Conservation (phyloP, 2,329 filamentous ascomycete genomes). For the Fusarium robinianum region DNA sequence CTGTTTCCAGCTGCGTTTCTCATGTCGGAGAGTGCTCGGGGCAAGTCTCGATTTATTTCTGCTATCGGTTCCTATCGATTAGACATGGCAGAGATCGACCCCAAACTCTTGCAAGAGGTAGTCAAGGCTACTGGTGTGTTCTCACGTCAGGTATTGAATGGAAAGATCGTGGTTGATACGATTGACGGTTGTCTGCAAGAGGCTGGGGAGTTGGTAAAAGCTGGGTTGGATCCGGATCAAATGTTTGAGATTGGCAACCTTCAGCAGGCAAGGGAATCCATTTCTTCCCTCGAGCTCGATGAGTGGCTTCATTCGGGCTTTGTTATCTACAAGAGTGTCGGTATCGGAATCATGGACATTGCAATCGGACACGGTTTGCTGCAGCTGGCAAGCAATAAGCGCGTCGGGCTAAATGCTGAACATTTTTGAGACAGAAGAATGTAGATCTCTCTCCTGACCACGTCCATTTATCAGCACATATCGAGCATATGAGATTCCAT, state of each 20-base stretch:
- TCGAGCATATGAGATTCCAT: no score
- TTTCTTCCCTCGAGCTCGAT: constrained; percentile 42
- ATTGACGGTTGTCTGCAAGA: constrained; percentile 38
- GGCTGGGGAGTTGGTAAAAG: constrained; percentile 40
- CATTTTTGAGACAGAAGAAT: no score
- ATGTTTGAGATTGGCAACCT: constrained; percentile 57
- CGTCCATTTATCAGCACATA: no score
- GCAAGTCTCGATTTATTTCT: constrained; percentile 36
- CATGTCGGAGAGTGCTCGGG: constrained; percentile 25
- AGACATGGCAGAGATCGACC: constrained; percentile 42
- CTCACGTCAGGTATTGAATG: constrained; percentile 1
- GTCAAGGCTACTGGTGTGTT: constrained; percentile 18
- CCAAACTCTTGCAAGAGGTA: constrained; percentile 32
- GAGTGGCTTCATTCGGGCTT: constrained; percentile 67
- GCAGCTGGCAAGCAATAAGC: constrained; percentile 56
- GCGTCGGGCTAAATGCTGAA: constrained; percentile 49
- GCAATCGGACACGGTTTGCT: constrained; percentile 64
- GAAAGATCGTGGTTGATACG: constrained; percentile 35
- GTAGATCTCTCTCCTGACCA: no score
- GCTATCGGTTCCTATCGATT: constrained; percentile 41
- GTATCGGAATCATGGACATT: constrained; percentile 70
- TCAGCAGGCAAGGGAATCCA: constrained; percentile 39
- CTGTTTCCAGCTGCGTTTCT: constrained; percentile 35
- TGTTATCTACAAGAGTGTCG: constrained; percentile 72
- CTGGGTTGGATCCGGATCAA: constrained; percentile 25